Evolutionary conservation across 169 alveolate genomes (phyloP), one percentile per base, ranked within the genome.

Genomic region (Neospora caninum): DNA sequence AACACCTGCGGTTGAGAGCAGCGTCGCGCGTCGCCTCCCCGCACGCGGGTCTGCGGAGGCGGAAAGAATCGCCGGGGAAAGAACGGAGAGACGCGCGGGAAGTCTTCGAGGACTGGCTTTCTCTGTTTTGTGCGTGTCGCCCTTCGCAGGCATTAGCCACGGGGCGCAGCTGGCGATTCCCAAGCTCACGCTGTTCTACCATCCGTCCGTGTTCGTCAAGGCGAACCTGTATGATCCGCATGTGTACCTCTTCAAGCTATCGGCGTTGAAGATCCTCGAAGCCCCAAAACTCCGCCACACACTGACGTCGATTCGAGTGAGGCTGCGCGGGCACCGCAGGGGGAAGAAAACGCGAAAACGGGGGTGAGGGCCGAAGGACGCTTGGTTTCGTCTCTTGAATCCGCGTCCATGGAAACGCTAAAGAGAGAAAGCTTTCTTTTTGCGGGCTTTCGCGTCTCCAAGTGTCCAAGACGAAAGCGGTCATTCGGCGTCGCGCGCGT

Each of bases 181-280:
- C 53, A 93, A 93, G 91, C 45, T 93, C 91, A 87, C 64, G 45
- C 91, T 93, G 41, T 93, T 93, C 54, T 73, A 86, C 80, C 53
- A 93, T 70, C 95, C 95, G 0, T 87, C 91, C 86, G 92, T 86
- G 49, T 86, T 80, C 86, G 67, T 93, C 73, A 73, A 69, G 67
- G 83, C 95, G 0, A 54, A 93, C 27, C 86, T 69, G 91, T 93
- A 93, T 73, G 95, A 93, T 73, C 95, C 95, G 9, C 95, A 93
- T n/a, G 93, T 93, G 73, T 93, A 93, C 43, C 93, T 93, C 78
- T 93, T 93, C 82, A 84, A 91, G 38, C 95, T 82, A 27, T 88
- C 95, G 67, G 82, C 93, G 67, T 93, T 93, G 38, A 69, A 88
- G 53, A 86, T 93, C 9, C 88, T 93, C 86, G 91, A 93, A 31